A percentile compares a stretch with the other conserved stretches of the same genome.
These are phyloP conservation scores for Kluyveromyces starmeri DNA, from an alignment of 805 yeast genomes.

Conservation along the genomic window DNA sequence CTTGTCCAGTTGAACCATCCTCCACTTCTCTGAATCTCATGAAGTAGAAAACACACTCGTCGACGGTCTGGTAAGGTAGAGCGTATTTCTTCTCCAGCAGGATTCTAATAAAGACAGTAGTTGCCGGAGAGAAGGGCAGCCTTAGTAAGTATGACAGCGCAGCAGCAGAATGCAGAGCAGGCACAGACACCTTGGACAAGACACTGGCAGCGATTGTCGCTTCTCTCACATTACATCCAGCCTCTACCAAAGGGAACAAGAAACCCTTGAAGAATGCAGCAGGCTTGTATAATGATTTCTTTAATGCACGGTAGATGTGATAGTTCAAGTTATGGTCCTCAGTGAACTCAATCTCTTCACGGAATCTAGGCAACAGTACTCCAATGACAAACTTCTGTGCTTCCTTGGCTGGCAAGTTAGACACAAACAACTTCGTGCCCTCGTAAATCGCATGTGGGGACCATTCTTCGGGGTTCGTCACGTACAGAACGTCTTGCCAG, in stretches of 20 bases:
- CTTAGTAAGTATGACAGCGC: slow-evolving; percentile 81
- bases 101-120: slow-evolving; percentile 82
- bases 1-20: slow-evolving; percentile 34
- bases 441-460: slow-evolving; percentile 91
- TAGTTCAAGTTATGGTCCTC: slow-evolving; percentile 79
- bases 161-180: slow-evolving; percentile 92
- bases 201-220: slow-evolving; percentile 94
- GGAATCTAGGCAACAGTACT: slow-evolving; percentile 63
- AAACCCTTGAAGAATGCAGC: slow-evolving; percentile 97
- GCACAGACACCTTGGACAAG: slow-evolving; percentile 79
- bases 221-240: slow-evolving; percentile 85
- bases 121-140: slow-evolving; percentile 78
- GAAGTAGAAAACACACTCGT: slow-evolving; percentile 87
- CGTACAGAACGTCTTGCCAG: slow-evolving; percentile 93
- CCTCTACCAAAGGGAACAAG: slow-evolving; percentile 79
- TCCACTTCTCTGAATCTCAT: slow-evolving; percentile 72
- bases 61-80: slow-evolving; percentile 91
- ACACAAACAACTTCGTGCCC: slow-evolving; percentile 89
- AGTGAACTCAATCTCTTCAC: slow-evolving; percentile 59
- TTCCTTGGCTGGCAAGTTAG: slow-evolving; percentile 78
- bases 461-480: slow-evolving; percentile 90
- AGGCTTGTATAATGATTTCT: slow-evolving; percentile 91
- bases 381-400: slow-evolving; percentile 73
- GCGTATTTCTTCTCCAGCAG: slow-evolving; percentile 93
- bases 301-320: slow-evolving; percentile 84